These are phyloP conservation scores for Boechera divaricarpa DNA, from an alignment of 345 rosid species.

Conservation along the genomic window DNA sequence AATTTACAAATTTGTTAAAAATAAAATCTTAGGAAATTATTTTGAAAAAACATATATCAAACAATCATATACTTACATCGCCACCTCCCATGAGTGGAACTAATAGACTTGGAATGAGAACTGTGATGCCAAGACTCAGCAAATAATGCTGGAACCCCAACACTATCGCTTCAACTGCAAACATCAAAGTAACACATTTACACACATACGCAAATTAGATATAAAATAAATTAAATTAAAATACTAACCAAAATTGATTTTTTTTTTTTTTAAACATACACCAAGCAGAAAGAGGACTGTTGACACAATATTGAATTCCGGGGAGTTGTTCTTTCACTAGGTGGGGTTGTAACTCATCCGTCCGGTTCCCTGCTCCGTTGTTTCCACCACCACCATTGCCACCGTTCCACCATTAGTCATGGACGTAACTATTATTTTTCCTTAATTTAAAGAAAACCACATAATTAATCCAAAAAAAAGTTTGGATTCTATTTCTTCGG, in stretches of 20 bases:
- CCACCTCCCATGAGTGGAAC: constrained; percentile 86
- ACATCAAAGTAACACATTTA: constrained; percentile 10
- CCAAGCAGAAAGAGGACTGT: constrained; percentile 88
- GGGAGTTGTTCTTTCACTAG: constrained; percentile 71
- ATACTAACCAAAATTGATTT: background rate
- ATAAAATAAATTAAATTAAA: background rate
- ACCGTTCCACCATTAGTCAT: constrained; percentile 35
- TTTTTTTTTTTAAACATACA: constrained; percentile 41
- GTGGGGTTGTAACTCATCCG: constrained; percentile 58
- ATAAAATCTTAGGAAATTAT: background rate
- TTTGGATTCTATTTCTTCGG: too few species aligned
- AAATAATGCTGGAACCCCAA: constrained; percentile 73
- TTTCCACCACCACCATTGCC: constrained; percentile 39
- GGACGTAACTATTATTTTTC: background rate
- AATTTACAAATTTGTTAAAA: background rate
- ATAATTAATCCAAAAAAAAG: too few species aligned
- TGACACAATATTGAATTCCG: constrained; percentile 67
- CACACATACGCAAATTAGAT: background rate
- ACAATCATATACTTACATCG: constrained; percentile 50
- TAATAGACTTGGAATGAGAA: constrained; percentile 64
- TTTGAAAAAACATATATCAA: background rate
- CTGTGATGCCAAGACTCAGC: constrained; percentile 64
- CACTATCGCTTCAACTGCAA: constrained; percentile 64
- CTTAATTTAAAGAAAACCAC: background rate
- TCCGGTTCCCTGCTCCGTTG: constrained; percentile 41